These are phyloP conservation scores for Isatis tinctoria DNA, from an alignment of 345 rosid genomes.

Conservation along the genomic window DNA sequence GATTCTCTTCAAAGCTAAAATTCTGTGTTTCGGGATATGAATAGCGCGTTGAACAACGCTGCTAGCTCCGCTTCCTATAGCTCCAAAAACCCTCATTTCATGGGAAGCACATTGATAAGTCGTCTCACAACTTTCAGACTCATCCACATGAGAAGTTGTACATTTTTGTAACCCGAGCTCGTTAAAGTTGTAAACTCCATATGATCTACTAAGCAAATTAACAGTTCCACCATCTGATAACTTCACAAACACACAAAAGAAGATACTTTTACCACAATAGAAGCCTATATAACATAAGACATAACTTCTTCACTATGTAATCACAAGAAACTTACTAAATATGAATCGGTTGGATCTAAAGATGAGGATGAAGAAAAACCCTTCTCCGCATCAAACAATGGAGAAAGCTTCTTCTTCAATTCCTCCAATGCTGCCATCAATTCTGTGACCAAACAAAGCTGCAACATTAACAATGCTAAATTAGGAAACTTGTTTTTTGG, in stretches of 20 bases:
- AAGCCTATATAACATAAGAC: background rate
- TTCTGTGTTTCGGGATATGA: slow-evolving; percentile 79
- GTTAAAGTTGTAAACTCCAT: slow-evolving; percentile 83
- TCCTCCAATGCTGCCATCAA: slow-evolving; percentile 91
- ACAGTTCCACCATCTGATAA: slow-evolving; percentile 88
- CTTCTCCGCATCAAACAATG: slow-evolving; percentile 89
- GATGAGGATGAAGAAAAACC: slow-evolving; percentile 75
- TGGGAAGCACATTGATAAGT: slow-evolving; percentile 85
- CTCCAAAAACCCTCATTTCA: slow-evolving; percentile 90
- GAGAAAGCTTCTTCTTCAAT: slow-evolving; percentile 75
- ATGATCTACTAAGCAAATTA: slow-evolving; percentile 91
- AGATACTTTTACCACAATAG: background rate
- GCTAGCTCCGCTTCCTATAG: slow-evolving; percentile 96
- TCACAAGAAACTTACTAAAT: slow-evolving; percentile 44
- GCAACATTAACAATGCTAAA: background rate
- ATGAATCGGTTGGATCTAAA: slow-evolving; percentile 67
- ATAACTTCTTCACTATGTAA: background rate
- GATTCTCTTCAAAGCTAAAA: slow-evolving; percentile 88
- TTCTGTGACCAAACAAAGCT: background rate
- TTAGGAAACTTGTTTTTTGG: background rate
- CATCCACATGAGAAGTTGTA: slow-evolving; percentile 53
- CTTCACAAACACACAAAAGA: slow-evolving; percentile 35
- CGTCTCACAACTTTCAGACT: slow-evolving; percentile 56
- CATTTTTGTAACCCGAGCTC: slow-evolving; percentile 93
- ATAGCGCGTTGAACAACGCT: slow-evolving; percentile 97